Percentiles rank a stretch among this genome's conserved stretches.
Evolutionary conservation across 768 basidiomycete species (phyloP).

Genomic region (Suillus bovinus): DNA sequence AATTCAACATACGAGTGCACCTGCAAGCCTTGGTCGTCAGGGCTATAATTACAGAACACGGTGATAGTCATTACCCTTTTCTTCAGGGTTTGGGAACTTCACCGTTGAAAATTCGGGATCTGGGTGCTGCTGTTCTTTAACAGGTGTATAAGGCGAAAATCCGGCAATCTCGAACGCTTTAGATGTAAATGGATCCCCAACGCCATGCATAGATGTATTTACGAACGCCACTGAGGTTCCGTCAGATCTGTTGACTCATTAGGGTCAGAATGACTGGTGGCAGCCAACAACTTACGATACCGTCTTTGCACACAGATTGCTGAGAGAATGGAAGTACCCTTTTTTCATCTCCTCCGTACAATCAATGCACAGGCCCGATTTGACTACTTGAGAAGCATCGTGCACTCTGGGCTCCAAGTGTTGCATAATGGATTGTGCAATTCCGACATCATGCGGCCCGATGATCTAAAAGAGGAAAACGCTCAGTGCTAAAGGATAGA

Average conservation of each 20-base stretch:
- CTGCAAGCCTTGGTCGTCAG: constrained; percentile 26
- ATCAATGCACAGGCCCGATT: constrained; percentile 52
- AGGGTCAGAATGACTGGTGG: constrained; percentile 16
- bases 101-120: constrained; percentile 89
- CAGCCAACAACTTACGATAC: not conserved
- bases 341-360: constrained; percentile 58
- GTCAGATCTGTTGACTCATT: too few relatives aligned
- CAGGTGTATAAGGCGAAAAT: constrained; percentile 59
- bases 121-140: constrained; percentile 65
- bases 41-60: constrained; percentile 9
- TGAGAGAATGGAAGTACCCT: constrained; percentile 53
- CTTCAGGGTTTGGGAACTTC: constrained; percentile 86
- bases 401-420: constrained; percentile 59
- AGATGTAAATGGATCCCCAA: constrained; percentile 65
- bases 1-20: constrained; percentile 44
- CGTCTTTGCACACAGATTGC: constrained; percentile 10
- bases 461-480: constrained; percentile 59
- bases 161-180: constrained; percentile 60
- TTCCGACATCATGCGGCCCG: constrained; percentile 78
- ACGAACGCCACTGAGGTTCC: constrained; percentile 55
- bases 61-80: constrained; percentile 57
- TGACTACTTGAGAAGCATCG: constrained; percentile 34
- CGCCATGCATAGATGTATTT: constrained; percentile 91
- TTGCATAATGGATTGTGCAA: constrained; percentile 60
- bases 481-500: not conserved